phyloP scores from a whole-genome alignment of 768 basidiomycete species.

The Pleurotus tuber-regium region DNA sequence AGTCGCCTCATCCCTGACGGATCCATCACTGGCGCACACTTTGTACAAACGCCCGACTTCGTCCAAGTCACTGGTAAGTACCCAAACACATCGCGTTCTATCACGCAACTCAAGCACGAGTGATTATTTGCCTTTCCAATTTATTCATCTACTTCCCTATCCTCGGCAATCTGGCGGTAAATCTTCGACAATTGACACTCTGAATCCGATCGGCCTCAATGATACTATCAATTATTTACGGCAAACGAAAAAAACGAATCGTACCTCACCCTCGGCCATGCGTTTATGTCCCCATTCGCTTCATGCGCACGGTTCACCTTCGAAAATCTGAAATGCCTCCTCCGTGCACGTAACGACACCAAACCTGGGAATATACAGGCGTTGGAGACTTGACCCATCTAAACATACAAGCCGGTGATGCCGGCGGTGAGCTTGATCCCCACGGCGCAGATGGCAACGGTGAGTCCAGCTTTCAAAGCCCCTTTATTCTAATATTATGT shows the following conservation, averaged over 20 bases:
- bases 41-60: constrained; percentile 73
- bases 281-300: background rate
- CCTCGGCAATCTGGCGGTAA: background rate
- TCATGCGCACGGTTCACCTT: background rate
- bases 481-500: no score
- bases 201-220: background rate
- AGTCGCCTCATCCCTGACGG: constrained; percentile 71
- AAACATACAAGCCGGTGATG: constrained; percentile 60
- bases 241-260: background rate
- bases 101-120: background rate
- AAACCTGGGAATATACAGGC: constrained; percentile 32
- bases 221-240: background rate
- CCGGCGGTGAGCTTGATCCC: constrained; percentile 58
- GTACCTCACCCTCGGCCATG: no score
- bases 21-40: constrained; percentile 63
- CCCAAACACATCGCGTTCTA: constrained; percentile 1
- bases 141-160: background rate
- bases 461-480: no score
- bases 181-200: background rate
- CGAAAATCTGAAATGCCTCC: background rate
- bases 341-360: no score
- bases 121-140: background rate
- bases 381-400: constrained; percentile 63
- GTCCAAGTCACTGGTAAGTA: constrained; percentile 62
- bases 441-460: constrained; percentile 62